A percentile compares a stretch with the other conserved stretches of the same genome.
phyloP scores from a whole-genome alignment of 352 stramenopile species.

The Globisporangium spinosum region DNA sequence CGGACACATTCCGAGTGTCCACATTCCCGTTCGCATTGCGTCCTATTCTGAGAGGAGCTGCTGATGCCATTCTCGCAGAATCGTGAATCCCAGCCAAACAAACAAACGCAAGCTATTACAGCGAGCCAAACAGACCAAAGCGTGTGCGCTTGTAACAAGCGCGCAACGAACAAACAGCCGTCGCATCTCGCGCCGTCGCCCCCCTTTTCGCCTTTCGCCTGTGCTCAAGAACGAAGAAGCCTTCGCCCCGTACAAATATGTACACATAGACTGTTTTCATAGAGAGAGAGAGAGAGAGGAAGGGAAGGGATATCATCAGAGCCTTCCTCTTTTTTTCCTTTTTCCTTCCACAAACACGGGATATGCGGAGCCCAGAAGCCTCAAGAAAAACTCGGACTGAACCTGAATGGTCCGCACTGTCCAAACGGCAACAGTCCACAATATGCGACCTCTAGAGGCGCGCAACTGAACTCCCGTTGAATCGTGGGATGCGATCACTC shows the following conservation, averaged over 20 bases:
- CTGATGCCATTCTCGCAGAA: neutral
- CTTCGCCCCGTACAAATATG: too few relatives aligned
- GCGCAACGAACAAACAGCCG: neutral
- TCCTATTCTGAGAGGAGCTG: neutral
- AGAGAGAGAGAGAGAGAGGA: neutral
- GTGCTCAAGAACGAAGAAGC: neutral
- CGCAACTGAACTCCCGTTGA: neutral
- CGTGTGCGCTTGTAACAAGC: neutral
- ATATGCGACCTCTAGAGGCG: neutral
- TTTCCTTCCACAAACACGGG: neutral
- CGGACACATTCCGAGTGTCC: too few relatives aligned
- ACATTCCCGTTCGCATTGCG: too few relatives aligned
- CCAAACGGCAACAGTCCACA: neutral
- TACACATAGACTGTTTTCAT: neutral
- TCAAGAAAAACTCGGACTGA: neutral
- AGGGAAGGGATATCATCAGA: neutral
- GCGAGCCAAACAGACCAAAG: neutral
- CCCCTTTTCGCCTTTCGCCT: neutral
- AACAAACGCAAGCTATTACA: neutral
- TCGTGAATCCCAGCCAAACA: neutral
- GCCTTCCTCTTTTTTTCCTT: neutral
- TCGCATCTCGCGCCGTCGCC: neutral
- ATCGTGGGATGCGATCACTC: neutral
- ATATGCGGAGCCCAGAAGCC: neutral
- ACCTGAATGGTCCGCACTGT: neutral